A percentile compares a stretch with the other conserved stretches of the same genome.
Conservation (phyloP, 345 rosid species). For the Dipteronia sinensis region DNA sequence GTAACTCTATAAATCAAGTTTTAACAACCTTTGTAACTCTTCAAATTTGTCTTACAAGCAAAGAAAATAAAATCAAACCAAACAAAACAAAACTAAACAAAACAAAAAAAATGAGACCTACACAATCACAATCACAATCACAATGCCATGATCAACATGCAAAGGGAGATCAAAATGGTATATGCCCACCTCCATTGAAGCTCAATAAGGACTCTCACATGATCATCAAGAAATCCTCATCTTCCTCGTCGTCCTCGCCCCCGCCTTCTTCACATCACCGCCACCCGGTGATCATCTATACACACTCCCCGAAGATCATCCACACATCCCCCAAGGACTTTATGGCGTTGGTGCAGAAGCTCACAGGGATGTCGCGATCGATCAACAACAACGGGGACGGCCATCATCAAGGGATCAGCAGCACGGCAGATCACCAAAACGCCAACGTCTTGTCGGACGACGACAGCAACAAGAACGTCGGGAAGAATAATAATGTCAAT, state of each 20-base stretch:
- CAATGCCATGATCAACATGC: slow-evolving; percentile 24
- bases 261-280: slow-evolving; percentile 43
- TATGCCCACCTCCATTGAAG: slow-evolving; percentile 30
- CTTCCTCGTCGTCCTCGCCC: slow-evolving; percentile 36
- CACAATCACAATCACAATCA: slow-evolving; percentile 6
- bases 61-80: background rate
- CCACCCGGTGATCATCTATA: slow-evolving; percentile 93
- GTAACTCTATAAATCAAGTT: background rate
- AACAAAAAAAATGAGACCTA: slow-evolving; percentile 34
- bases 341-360: slow-evolving; percentile 90
- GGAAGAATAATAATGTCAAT: background rate
- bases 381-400: slow-evolving; percentile 29
- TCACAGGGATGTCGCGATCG: slow-evolving; percentile 72
- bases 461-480: slow-evolving; percentile 12
- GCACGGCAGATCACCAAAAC: background rate
- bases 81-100: too few relatives aligned
- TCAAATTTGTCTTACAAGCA: background rate
- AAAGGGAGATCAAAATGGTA: slow-evolving; percentile 23
- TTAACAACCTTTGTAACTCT: background rate
- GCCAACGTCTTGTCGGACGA: slow-evolving; percentile 4
- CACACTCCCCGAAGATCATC: slow-evolving; percentile 87
- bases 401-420: background rate
- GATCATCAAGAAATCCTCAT: slow-evolving; percentile 44
- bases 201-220: slow-evolving; percentile 55
- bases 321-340: slow-evolving; percentile 86